Base-by-base conservation (phyloP, 2,329 filamentous ascomycete genomes). In the Paecilomyces sp. region DNA sequence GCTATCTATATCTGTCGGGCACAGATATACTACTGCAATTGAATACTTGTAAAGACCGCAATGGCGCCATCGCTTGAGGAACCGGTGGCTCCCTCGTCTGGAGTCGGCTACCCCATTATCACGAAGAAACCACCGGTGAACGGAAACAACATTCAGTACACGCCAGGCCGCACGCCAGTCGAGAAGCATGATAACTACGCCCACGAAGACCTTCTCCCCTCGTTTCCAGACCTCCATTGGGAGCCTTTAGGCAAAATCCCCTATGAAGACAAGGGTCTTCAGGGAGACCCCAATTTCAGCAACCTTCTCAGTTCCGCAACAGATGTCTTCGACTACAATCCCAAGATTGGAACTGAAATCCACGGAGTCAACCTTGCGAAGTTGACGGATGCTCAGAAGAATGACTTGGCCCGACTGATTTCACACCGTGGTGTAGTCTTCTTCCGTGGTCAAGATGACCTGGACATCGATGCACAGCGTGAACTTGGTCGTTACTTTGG, bases 401-500 rank as follows among this genome's bases (percentile, higher is more conserved):
- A 84, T 62, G 81, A 84, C 57, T 74, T 84, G 3, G 81, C 81
- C 2, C 74, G 81, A 5, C 67, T 84, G 54, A 80, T 85, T 56
- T 79, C 82, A 3, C 78, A 77, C 28, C 75, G 83, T 52, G 83
- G 83, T 3, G 83, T 85, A 0, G 82, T 85, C 1, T 83, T 85
- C 70, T 84, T 85, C 74, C 77, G 83, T 13, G 72, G 79, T 55
- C 83, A 85, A 67, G 75, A 80, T 58, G 80, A 82, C 63, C 77
- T 85, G 28, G 77, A 77, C 61, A 79, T 85, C 54, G 77, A 83
- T n/a, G 74, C 77, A 22, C 82, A 85, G 66, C 72, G 81, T 9
- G 74, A 79, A 58, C 72, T 85, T 3, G 81, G 81, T 7, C 67
- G 73, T 47, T 80, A 84, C 67, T 83, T 82, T 64, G 83, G 83